These are phyloP conservation scores for Saxophila tyrrhenica DNA, from an alignment of 495 filamentous ascomycete genomes.

Conservation along the genomic window DNA sequence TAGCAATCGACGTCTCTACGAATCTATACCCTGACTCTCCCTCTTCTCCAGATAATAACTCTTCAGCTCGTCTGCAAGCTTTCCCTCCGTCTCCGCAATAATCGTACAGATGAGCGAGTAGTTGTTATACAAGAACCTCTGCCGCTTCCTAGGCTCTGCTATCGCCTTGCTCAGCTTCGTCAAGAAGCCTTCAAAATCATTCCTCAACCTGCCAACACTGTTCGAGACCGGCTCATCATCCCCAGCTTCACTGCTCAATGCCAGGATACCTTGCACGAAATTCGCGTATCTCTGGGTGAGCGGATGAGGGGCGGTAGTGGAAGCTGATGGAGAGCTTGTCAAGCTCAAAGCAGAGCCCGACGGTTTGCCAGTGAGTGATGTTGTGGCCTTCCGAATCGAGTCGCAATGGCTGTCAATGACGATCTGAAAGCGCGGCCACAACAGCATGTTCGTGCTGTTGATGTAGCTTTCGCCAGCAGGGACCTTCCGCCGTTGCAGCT, in stretches of 20 bases:
- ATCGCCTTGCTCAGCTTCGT: conserved; percentile 34
- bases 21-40: conserved; percentile 17
- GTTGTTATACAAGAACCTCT: conserved; percentile 87
- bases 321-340: conserved; percentile 43
- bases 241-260: conserved; percentile 71
- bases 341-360: conserved; percentile 45
- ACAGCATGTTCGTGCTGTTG: conserved; percentile 86
- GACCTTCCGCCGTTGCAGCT: conserved; percentile 80
- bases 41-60: conserved; percentile 53
- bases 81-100: conserved; percentile 69
- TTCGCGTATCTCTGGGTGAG: conserved; percentile 89
- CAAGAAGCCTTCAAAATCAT: conserved; percentile 24
- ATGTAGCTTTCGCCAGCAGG: conserved; percentile 84
- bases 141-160: conserved; percentile 64
- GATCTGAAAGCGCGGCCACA: conserved; percentile 91
- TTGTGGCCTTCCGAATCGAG: conserved; percentile 54
- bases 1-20: too few species aligned
- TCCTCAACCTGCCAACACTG: conserved; percentile 60
- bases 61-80: conserved; percentile 64
- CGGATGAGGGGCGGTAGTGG: conserved; percentile 79
- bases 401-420: conserved; percentile 91
- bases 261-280: conserved; percentile 71
- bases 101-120: conserved; percentile 87
- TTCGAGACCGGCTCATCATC: conserved; percentile 86
- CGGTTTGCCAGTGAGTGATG: conserved; percentile 40